Evolutionary conservation across 2,329 filamentous ascomycete genomes (phyloP).

Genomic region (Fusarium hostae): DNA sequence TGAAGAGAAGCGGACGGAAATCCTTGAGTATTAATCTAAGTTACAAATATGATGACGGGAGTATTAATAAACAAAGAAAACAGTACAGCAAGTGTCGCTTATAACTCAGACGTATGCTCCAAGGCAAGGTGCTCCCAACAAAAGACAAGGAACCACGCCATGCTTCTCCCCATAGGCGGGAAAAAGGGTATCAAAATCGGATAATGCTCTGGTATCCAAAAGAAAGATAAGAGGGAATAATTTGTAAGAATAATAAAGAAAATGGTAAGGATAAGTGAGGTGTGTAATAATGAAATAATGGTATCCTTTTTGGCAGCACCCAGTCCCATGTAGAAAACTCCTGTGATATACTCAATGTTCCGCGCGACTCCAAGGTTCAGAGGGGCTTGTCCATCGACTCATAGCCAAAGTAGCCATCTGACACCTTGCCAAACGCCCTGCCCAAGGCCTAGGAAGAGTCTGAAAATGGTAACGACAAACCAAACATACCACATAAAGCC

Average conservation of each 20-base stretch:
- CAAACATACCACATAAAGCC: constrained; percentile 95
- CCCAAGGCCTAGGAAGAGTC: constrained; percentile 71
- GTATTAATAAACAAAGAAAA: constrained; percentile 18
- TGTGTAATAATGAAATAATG: constrained; percentile 1
- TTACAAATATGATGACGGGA: constrained; percentile 22
- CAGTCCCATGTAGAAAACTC: constrained; percentile 16
- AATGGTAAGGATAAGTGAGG: constrained; percentile 2
- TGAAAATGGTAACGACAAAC: constrained; percentile 83
- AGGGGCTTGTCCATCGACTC: constrained; percentile 26
- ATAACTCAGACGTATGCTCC: constrained; percentile 33
- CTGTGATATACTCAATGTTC: neutral
- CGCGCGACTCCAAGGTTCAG: neutral
- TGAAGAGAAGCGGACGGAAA: neutral
- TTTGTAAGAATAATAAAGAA: neutral
- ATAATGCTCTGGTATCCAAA: constrained; percentile 18
- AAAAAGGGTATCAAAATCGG: constrained; percentile 44
- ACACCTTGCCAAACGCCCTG: constrained; percentile 68
- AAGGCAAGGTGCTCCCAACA: constrained; percentile 36
- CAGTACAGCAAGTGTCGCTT: constrained; percentile 1
- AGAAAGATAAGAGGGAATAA: constrained; percentile 3
- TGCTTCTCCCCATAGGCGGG: constrained; percentile 29
- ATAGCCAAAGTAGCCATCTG: constrained; percentile 89
- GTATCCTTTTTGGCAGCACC: neutral
- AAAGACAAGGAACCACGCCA: constrained; percentile 36
- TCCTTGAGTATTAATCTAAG: constrained; percentile 25